phyloP scores from a whole-genome alignment of 345 rosid genomes.

The Cardamine occulta region DNA sequence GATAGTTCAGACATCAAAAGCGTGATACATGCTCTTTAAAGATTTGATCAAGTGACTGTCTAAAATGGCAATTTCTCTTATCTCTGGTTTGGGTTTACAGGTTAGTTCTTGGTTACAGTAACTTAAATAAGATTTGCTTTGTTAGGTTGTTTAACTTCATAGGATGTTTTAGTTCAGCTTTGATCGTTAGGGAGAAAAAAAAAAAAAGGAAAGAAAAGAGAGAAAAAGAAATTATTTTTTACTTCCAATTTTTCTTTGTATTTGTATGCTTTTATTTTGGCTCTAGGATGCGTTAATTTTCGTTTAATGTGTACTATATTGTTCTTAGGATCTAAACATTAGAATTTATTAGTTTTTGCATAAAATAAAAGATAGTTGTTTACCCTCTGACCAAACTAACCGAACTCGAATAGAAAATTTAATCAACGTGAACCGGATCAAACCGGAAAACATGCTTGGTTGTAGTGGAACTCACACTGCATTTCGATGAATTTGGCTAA shows the following conservation, averaged over 20 bases:
- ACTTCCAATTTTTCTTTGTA: slow-evolving; percentile 24
- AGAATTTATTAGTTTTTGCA: too few species aligned
- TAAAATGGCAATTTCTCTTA: slow-evolving; percentile 11
- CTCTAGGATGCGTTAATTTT: slow-evolving; percentile 36
- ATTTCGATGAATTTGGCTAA: too few species aligned
- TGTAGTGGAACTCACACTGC: not conserved
- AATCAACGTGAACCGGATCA: not conserved
- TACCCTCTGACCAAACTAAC: slow-evolving; percentile 2
- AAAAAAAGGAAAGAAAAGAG: not conserved
- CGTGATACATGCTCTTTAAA: slow-evolving; percentile 65
- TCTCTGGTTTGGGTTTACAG: slow-evolving; percentile 37
- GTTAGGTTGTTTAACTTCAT: slow-evolving; percentile 39
- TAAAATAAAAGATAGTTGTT: slow-evolving; percentile 4
- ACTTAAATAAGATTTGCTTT: slow-evolving; percentile 37
- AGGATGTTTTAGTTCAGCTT: slow-evolving; percentile 43
- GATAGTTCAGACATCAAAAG: slow-evolving; percentile 58
- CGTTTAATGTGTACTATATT: slow-evolving; percentile 27
- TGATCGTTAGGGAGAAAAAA: slow-evolving; percentile 30
- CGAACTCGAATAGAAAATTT: not conserved
- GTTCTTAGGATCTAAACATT: too few species aligned
- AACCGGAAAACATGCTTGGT: slow-evolving; percentile 1
- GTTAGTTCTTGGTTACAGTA: slow-evolving; percentile 39
- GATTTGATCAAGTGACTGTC: slow-evolving; percentile 1
- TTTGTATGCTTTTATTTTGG: slow-evolving; percentile 19
- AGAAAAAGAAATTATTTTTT: slow-evolving; percentile 22